Evolutionary conservation across 257 asterid species (phyloP).

Genomic region (Solanum etuberosum): DNA sequence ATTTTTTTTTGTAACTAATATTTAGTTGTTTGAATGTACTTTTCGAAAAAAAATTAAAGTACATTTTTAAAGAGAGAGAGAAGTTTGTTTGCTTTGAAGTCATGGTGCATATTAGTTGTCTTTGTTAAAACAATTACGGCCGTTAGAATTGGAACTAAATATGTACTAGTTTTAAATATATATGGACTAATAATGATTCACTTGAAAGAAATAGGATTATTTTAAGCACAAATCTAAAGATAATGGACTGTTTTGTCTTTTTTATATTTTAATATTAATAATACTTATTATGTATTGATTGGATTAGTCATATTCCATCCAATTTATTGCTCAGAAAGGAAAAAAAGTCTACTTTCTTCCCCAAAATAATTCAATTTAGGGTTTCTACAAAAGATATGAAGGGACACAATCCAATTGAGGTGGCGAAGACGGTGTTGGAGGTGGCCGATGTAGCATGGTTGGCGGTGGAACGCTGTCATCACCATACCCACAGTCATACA

Average conservation of each 20-base stretch:
- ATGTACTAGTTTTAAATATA: background rate
- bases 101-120: background rate
- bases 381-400: conserved; percentile 7
- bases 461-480: conserved; percentile 67
- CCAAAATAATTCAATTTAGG: background rate
- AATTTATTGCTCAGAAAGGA: background rate
- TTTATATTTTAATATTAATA: background rate
- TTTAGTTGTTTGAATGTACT: background rate
- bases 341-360: background rate
- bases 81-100: background rate
- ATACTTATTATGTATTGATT: background rate
- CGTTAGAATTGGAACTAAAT: background rate
- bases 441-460: conserved; percentile 87
- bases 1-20: too few relatives aligned
- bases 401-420: conserved; percentile 35
- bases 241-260: background rate
- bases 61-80: background rate
- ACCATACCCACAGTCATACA: conserved; percentile 24
- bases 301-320: background rate
- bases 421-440: conserved; percentile 86
- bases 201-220: background rate
- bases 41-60: too few relatives aligned
- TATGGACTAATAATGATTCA: background rate
- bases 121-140: background rate
- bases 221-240: background rate